These are phyloP conservation scores for Ensete glaucum DNA, from an alignment of 176 grass and related monocot genomes.

Conservation along the genomic window DNA sequence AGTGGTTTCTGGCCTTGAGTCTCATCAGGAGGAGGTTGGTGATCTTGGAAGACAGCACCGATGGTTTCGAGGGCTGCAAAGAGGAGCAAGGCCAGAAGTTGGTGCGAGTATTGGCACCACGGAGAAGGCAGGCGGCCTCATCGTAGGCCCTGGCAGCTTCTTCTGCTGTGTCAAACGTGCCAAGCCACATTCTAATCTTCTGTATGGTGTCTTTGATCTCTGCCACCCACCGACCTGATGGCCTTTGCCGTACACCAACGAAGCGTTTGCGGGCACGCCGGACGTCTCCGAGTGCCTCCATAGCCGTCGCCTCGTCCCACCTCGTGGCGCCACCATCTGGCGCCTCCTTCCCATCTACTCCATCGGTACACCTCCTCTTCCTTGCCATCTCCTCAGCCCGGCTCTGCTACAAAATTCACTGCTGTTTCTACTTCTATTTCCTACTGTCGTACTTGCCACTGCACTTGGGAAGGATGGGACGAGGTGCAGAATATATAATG, in stretches of 20 bases:
- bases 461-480: background rate
- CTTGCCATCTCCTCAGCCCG: background rate
- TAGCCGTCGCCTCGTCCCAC: background rate
- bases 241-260: slow-evolving; percentile 15
- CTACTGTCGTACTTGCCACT: background rate
- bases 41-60: slow-evolving; percentile 14
- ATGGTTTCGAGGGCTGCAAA: background rate
- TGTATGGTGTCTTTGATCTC: slow-evolving; percentile 27
- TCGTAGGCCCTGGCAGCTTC: slow-evolving; percentile 19
- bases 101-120: slow-evolving; percentile 21
- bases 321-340: background rate
- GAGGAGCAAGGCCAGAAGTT: slow-evolving; percentile 19
- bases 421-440: background rate
- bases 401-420: background rate
- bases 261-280: slow-evolving; percentile 9
- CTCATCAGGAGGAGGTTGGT: slow-evolving; percentile 7
- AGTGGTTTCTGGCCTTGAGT: slow-evolving; percentile 15
- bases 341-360: background rate
- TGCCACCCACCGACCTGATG: slow-evolving; percentile 18
- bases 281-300: background rate
- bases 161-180: slow-evolving; percentile 23
- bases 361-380: slow-evolving; percentile 14
- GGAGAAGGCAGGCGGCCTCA: slow-evolving; percentile 22
- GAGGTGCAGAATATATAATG: background rate
- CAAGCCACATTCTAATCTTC: slow-evolving; percentile 23